phyloP scores from a whole-genome alignment of 805 yeast species.

The Wickerhamomyces alni region DNA sequence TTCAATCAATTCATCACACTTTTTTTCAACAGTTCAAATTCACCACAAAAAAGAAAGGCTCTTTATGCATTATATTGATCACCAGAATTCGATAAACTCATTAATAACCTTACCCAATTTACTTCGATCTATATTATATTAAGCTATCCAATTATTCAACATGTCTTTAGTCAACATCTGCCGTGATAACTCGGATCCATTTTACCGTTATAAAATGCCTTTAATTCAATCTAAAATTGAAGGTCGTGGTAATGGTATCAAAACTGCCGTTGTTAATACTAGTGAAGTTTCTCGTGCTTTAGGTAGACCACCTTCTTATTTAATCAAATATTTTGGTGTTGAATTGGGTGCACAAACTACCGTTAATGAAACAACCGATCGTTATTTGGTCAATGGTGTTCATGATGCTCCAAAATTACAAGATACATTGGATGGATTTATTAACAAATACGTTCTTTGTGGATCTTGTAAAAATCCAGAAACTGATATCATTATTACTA shows the following conservation, averaged over 20 bases:
- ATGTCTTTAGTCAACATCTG: constrained; percentile 92
- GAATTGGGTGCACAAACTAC: constrained; percentile 97
- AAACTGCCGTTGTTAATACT: constrained; percentile 86
- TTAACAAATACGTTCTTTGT: constrained; percentile 88
- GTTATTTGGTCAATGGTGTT: constrained; percentile 90
- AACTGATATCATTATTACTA: constrained; percentile 80
- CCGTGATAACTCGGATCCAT: constrained; percentile 96
- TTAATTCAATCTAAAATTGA: constrained; percentile 94
- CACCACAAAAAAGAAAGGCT: background rate
- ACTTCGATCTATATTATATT: background rate
- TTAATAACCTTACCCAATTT: too few relatives aligned
- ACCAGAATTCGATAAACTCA: too few relatives aligned
- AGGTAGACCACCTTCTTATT: constrained; percentile 87
- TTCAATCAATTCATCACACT: background rate
- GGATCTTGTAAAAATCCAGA: constrained; percentile 96
- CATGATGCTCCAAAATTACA: constrained; percentile 89
- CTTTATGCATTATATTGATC: background rate
- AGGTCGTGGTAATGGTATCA: constrained; percentile 99
- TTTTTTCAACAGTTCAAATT: background rate
- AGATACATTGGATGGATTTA: constrained; percentile 92
- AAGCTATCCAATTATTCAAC: constrained; percentile 9
- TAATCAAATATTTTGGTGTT: constrained; percentile 91
- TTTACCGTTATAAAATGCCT: constrained; percentile 99
- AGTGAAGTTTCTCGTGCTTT: constrained; percentile 92
- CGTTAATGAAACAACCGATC: constrained; percentile 71